A percentile compares a stretch with the other conserved stretches of the same genome.
These are phyloP conservation scores for Trichophaea hybrida DNA, from an alignment of 2,329 filamentous ascomycete genomes.

Conservation along the genomic window DNA sequence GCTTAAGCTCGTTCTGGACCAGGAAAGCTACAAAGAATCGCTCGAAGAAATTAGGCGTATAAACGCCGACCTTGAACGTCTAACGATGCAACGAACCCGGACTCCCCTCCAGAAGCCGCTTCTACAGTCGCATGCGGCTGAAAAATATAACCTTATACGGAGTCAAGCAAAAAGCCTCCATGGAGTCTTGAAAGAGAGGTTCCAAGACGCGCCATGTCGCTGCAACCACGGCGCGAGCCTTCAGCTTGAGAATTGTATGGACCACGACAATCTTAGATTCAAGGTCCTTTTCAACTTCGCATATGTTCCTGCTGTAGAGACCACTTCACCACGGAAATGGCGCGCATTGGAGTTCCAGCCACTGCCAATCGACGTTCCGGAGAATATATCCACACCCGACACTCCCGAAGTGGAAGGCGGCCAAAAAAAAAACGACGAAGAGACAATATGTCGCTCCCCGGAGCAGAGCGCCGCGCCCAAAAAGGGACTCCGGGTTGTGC, in stretches of 20 bases:
- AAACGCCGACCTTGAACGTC: constrained; percentile 11
- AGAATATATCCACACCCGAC: neutral
- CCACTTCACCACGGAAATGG: neutral
- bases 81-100: constrained; percentile 10
- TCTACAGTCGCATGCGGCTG: constrained; percentile 3
- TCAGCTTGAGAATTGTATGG: constrained; percentile 5
- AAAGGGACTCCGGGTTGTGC: neutral
- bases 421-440: neutral
- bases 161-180: constrained; percentile 11
- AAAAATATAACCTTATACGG: constrained; percentile 11
- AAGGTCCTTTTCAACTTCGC: constrained; percentile 8
- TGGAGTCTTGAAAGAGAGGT: constrained; percentile 9
- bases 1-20: constrained; percentile 3
- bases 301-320: neutral
- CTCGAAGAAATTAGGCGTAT: constrained; percentile 8
- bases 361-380: constrained; percentile 4
- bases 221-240: constrained; percentile 9
- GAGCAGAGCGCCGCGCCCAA: too few species aligned
- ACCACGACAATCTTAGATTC: constrained; percentile 3
- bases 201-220: constrained; percentile 6
- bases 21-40: constrained; percentile 6
- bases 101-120: neutral
- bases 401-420: neutral
- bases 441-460: too few species aligned
- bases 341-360: constrained; percentile 8